Conservation (phyloP, 352 stramenopile genomes). For the Globisporangium paddicum region DNA sequence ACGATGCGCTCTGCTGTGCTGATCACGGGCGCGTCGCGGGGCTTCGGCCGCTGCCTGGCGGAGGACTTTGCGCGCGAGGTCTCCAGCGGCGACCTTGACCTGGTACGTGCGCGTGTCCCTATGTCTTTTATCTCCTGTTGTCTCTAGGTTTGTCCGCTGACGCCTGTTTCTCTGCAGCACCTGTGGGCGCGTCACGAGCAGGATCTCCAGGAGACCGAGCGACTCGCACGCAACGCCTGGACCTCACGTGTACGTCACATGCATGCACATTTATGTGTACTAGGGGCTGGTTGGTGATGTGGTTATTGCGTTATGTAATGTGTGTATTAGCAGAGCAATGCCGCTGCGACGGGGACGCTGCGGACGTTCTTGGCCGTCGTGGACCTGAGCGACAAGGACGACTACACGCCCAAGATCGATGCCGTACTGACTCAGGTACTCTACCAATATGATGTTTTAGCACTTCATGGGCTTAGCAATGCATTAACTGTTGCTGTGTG, state of each 20-base stretch:
- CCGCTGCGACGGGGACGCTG: conserved; percentile 12
- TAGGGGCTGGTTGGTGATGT: background rate
- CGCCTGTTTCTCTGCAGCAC: conserved; percentile 29
- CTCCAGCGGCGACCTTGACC: conserved; percentile 29
- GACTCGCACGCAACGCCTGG: conserved; percentile 31
- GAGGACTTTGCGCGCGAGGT: conserved; percentile 56
- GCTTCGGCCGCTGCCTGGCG: conserved; percentile 73
- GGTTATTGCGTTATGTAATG: background rate
- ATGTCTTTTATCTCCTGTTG: too few relatives aligned
- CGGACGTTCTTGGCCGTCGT: conserved; percentile 32
- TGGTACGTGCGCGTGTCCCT: conserved; percentile 28
- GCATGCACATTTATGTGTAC: background rate
- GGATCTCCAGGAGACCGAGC: conserved; percentile 56
- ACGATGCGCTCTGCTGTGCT: conserved; percentile 38
- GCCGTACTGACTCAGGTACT: conserved; percentile 27
- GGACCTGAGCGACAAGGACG: conserved; percentile 33
- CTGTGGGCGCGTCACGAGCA: conserved; percentile 47
- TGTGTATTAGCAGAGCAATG: conserved; percentile 5
- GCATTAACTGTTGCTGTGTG: background rate
- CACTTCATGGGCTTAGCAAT: background rate
- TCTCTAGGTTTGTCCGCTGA: too few relatives aligned
- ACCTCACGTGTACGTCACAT: conserved; percentile 5
- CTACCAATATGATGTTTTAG: background rate
- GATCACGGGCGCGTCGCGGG: conserved; percentile 80
- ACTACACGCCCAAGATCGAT: conserved; percentile 55